phyloP scores from a whole-genome alignment of 2,329 filamentous ascomycete species.

The Daldinia sp. region DNA sequence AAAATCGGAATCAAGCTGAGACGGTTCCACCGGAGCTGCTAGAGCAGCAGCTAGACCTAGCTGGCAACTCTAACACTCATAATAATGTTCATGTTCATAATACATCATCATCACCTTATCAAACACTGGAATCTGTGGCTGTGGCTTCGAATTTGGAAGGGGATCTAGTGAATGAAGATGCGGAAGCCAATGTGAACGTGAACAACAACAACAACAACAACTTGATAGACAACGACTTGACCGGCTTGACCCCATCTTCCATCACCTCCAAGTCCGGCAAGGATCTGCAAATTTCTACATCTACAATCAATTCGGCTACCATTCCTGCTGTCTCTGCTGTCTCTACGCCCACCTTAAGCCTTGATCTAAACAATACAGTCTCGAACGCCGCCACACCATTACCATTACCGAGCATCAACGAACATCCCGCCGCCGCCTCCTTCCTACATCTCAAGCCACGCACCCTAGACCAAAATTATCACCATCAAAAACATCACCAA shows the following conservation, averaged over 20 bases:
- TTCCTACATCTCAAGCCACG: conserved; percentile 41
- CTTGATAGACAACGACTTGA: neutral
- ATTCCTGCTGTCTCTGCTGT: conserved; percentile 26
- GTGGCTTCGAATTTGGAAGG: conserved; percentile 1
- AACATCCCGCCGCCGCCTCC: conserved; percentile 46
- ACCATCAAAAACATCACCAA: neutral
- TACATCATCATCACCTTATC: neutral
- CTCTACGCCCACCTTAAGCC: conserved; percentile 26
- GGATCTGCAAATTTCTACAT: conserved; percentile 53
- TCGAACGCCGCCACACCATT: conserved; percentile 41
- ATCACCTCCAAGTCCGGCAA: conserved; percentile 46
- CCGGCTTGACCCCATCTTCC: conserved; percentile 25
- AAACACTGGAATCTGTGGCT: neutral
- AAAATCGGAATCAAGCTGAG: conserved; percentile 23
- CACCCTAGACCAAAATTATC: conserved; percentile 30
- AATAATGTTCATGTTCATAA: neutral
- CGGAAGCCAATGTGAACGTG: neutral
- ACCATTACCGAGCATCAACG: conserved; percentile 53
- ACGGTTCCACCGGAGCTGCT: conserved; percentile 42
- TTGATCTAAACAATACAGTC: conserved; percentile 17
- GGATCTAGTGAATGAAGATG: neutral
- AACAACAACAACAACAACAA: neutral
- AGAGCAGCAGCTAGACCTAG: conserved; percentile 34
- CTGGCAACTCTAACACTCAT: conserved; percentile 36
- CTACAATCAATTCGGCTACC: conserved; percentile 39